Percentiles rank a stretch among this genome's conserved stretches.
phyloP scores from a whole-genome alignment of 176 grass and related monocot species.

The Avena insularis region DNA sequence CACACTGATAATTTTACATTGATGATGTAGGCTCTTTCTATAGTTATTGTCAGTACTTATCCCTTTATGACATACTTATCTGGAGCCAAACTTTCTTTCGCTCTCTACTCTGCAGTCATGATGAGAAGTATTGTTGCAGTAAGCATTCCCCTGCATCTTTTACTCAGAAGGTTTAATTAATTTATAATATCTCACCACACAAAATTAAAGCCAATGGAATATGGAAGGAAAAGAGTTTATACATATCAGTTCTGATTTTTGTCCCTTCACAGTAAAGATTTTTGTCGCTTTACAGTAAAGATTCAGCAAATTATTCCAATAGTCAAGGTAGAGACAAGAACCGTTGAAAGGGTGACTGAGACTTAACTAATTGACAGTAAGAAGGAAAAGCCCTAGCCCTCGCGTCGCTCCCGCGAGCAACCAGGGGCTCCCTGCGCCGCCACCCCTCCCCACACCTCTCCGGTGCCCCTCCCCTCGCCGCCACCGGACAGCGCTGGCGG shows the following conservation, averaged over 20 bases:
- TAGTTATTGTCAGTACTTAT: slow-evolving; percentile 55
- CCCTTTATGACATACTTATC: slow-evolving; percentile 71
- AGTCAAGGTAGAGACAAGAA: not conserved
- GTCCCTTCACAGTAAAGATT: not conserved
- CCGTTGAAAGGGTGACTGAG: not conserved
- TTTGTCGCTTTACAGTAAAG: not conserved
- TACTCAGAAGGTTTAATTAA: not conserved
- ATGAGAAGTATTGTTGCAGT: slow-evolving; percentile 58
- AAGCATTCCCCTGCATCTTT: slow-evolving; percentile 4
- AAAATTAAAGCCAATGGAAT: not conserved
- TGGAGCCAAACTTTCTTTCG: slow-evolving; percentile 45
- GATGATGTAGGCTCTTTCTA: slow-evolving; percentile 55
- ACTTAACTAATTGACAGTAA: too few relatives aligned
- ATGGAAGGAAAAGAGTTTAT: not conserved
- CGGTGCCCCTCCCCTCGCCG: too few relatives aligned
- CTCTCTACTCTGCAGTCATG: slow-evolving; percentile 61
- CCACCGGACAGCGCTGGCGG: too few relatives aligned
- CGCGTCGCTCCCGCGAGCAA: too few relatives aligned
- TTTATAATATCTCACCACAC: not conserved
- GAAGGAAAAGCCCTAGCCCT: too few relatives aligned
- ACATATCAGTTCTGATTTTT: not conserved
- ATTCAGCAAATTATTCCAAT: not conserved
- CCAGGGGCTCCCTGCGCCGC: too few relatives aligned
- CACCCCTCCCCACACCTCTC: too few relatives aligned
- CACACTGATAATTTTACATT: slow-evolving; percentile 19